These are phyloP conservation scores for Quercus alba DNA, from an alignment of 306 rosid species.

Conservation along the genomic window DNA sequence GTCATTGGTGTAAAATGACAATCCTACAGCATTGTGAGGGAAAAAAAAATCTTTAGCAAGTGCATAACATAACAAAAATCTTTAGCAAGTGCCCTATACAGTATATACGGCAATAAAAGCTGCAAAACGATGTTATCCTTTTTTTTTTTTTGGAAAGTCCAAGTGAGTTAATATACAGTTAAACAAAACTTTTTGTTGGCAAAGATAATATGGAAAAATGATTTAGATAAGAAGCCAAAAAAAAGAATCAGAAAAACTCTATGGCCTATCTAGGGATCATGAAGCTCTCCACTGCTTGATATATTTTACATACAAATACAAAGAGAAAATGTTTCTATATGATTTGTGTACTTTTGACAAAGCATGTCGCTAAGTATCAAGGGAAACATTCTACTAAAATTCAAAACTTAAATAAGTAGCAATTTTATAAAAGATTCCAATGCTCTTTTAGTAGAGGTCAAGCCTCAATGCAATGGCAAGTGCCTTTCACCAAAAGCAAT, in stretches of 20 bases:
- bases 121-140: too few relatives aligned
- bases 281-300: too few relatives aligned
- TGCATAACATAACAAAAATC: too few relatives aligned
- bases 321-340: too few relatives aligned
- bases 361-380: neutral
- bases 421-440: neutral
- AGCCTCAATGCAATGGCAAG: too few relatives aligned
- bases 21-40: slow-evolving; percentile 41
- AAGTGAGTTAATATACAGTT: neutral
- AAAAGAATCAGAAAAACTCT: too few relatives aligned
- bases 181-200: neutral
- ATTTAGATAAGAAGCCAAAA: too few relatives aligned
- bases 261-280: too few relatives aligned
- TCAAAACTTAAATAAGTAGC: neutral
- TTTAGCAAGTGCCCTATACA: neutral
- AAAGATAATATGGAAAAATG: neutral
- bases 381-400: neutral
- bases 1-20: slow-evolving; percentile 68
- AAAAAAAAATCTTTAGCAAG: neutral
- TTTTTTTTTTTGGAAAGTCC: neutral
- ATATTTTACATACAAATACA: too few relatives aligned
- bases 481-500: too few relatives aligned
- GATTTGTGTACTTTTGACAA: neutral
- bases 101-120: too few relatives aligned
- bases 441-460: too few relatives aligned